Evolutionary conservation across 2,329 filamentous ascomycete species (phyloP), one percentile per base, ranked within the genome.

Genomic region (Claviceps cyperi): DNA sequence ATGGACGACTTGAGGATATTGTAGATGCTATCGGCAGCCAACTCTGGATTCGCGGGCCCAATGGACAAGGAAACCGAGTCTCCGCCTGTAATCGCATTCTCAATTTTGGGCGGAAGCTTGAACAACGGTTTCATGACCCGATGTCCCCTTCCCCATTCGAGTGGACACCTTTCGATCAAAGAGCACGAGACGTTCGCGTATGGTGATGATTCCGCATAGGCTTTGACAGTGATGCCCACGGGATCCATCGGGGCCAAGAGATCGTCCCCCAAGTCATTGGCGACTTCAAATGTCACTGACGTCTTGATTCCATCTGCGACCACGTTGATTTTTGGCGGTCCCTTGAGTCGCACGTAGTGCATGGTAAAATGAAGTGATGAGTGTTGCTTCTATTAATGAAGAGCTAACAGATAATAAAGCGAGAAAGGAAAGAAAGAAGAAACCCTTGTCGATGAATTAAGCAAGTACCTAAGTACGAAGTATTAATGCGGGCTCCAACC

Each of bases 311-410:
- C 55, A 44, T 55, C 52, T 52, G 57, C 48, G 13, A 56, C 38
- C 50, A 48, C 57, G 0, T 60, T 59, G 43, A 74, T 58, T 55
- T 65, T 66, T 2, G 71, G 72, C 2, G 71, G 66, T 14, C 76
- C 67, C 35, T 79, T 63, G 5, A 78, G 68, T 39, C 76, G 71
- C 51, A 79, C 70, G 64, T 80, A 80, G 55, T 80, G 75, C 76
- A 80, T 80, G 45, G 38, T 48, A 19, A 22, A n/a, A n/a, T 5
- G 32, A 13, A 7, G 21, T 17, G 51, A 47, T 36, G 44, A n/a
- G 48, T 32, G 38, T 32, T 6, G 38, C 11, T 28, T 32, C 8
- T 32, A 28, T 24, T 9, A 17, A 32, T 11, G 28, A 17, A 45
- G 24, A 17, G n/a, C 9, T 35, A 21, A 19, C 8, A 14, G 9